Evolutionary conservation across 2,329 filamentous ascomycete genomes (phyloP), one percentile per base, ranked within the genome.

Genomic region (Trichoderma sp.): DNA sequence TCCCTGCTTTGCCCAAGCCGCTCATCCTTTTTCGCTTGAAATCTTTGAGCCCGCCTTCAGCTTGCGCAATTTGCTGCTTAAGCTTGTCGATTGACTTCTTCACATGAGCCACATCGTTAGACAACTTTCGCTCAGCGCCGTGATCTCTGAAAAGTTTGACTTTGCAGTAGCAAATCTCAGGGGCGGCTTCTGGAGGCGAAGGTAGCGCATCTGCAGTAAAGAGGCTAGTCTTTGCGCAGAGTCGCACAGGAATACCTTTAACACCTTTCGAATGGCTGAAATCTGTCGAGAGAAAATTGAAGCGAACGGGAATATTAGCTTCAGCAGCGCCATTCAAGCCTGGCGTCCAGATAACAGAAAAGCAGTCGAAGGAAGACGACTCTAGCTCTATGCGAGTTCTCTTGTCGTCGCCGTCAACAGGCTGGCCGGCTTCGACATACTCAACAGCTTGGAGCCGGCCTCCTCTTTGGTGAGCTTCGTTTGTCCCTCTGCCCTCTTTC

Each of bases 191-290:
- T 10, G 80, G 77, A 1, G 83, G 79, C 5, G 82, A 81, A 16
- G 83, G 82, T 1, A 85, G 83, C 10, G 84, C 81, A 31, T 86
- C 85, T 19, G 84, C 81, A 0, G 86, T 81, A 1, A 95, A 70
- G 13, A 90, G 80, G 72, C 92, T 91, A 0, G 96, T 98, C 81
- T 98, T 98, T 16, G 94, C 90, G 79, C 95, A 98, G 0, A 98
- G 86, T 68, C 96, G 86, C 5, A 99, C 94, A 0, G 96, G 95
- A 72, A 98, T 97, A 43, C 96, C 96, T 81, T 98, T 99, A 60
- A 99, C 96, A 57, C 96, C 96, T 77, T 99, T 99, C 11, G 96
- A 98, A 77, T 98, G 96, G 79, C 95, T 98, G 78, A 98, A 99
- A 78, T 99, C 96, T 10, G 96, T 99, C 0, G 96, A 99, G 0